phyloP scores from a whole-genome alignment of 805 yeast species.

The Starmerella gropengiesseri region DNA sequence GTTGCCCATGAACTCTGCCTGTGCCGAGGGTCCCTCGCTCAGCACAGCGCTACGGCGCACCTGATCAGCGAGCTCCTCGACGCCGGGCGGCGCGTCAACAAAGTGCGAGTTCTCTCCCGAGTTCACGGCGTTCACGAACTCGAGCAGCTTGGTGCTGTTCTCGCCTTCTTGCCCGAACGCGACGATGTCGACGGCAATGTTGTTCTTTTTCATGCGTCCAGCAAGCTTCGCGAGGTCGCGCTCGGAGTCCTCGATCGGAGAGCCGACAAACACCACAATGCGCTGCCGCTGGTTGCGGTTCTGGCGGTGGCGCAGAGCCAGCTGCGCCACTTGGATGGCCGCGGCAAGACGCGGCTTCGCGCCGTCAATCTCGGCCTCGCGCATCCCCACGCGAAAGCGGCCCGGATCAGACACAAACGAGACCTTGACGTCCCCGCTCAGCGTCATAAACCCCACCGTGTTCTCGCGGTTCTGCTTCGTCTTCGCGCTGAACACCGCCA shows the following conservation, averaged over 20 bases:
- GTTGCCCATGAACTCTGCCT: conserved; percentile 37
- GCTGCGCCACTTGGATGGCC: conserved; percentile 84
- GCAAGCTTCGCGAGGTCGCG: conserved; percentile 74
- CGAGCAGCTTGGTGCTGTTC: conserved; percentile 69
- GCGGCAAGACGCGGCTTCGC: conserved; percentile 53
- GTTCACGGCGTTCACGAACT: conserved; percentile 62
- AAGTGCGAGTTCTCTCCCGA: conserved; percentile 54
- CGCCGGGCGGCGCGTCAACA: conserved; percentile 80
- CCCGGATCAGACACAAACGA: conserved; percentile 84
- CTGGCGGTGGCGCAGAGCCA: conserved; percentile 92
- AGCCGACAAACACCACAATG: conserved; percentile 78
- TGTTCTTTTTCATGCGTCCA: conserved; percentile 86
- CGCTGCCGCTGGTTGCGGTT: conserved; percentile 87
- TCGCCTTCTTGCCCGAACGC: conserved; percentile 81
- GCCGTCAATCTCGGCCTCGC: conserved; percentile 48
- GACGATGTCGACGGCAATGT: conserved; percentile 76
- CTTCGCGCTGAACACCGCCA: conserved; percentile 74
- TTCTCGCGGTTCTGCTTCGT: conserved; percentile 84
- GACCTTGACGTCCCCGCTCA: conserved; percentile 83
- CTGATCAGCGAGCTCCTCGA: conserved; percentile 70
- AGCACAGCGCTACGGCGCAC: conserved; percentile 68
- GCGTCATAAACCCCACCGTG: conserved; percentile 81
- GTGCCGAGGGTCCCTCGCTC: conserved; percentile 31
- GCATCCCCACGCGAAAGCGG: conserved; percentile 70
- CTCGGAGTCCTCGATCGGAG: conserved; percentile 62